These are phyloP conservation scores for Phyllosticta citribraziliensis DNA, from an alignment of 2,329 filamentous ascomycete species.

Conservation along the genomic window DNA sequence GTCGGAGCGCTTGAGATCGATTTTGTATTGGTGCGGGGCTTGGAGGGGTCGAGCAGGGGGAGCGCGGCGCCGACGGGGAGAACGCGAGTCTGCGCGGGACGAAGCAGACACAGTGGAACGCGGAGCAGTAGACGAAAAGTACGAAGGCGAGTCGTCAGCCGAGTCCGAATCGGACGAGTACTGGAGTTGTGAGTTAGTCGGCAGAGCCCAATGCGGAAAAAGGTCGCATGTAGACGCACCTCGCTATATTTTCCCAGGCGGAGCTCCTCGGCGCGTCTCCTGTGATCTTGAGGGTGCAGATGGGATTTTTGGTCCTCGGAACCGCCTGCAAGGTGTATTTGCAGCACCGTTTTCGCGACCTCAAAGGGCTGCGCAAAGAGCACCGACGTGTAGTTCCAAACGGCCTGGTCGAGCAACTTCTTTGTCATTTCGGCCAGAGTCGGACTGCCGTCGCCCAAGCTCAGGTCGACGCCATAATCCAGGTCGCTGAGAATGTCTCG, in stretches of 20 bases:
- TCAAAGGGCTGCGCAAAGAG: constrained; percentile 93
- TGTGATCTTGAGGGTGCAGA: constrained; percentile 12
- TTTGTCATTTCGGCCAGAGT: constrained; percentile 60
- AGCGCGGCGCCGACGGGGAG: constrained; percentile 19
- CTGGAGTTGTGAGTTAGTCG: neutral
- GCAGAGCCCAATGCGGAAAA: constrained; percentile 2
- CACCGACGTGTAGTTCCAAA: constrained; percentile 87
- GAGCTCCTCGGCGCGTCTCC: constrained; percentile 23
- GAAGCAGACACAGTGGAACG: constrained; percentile 24
- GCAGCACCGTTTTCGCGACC: constrained; percentile 87
- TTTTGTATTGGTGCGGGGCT: constrained; percentile 43
- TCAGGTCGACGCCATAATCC: constrained; percentile 81
- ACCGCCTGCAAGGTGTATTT: constrained; percentile 51
- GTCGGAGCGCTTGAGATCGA: constrained; percentile 63
- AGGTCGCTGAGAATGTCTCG: constrained; percentile 82
- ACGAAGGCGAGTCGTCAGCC: constrained; percentile 62
- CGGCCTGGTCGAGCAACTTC: constrained; percentile 68
- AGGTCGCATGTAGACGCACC: constrained; percentile 14
- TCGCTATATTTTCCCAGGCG: constrained; percentile 25
- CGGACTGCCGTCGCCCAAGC: constrained; percentile 64
- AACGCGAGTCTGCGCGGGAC: constrained; percentile 29
- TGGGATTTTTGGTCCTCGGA: constrained; percentile 12
- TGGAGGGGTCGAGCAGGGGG: constrained; percentile 19
- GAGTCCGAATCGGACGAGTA: constrained; percentile 56
- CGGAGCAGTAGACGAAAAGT: constrained; percentile 67